Evolutionary conservation across 371 early-diverging fungal genomes (phyloP), one percentile per base, ranked within the genome.

Genomic region (Rhizomucor miehei): DNA sequence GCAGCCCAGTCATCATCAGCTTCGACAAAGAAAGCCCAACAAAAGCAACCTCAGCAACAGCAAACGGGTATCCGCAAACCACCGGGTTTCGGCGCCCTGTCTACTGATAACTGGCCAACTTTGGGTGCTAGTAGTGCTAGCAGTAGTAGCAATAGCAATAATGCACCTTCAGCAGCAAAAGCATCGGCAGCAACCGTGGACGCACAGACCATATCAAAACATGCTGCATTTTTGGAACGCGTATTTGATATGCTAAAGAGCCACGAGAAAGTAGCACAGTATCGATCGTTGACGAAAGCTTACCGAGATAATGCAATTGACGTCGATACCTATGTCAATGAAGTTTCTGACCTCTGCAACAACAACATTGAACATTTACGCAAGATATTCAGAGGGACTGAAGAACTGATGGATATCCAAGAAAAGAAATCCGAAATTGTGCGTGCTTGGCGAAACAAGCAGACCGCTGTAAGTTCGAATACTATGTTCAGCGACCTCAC

Each of bases 391-490:
- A 67, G 72, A 43, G 81, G 75, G 14, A 71, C 81, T 6, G 81
- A 77, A 25, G 78, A 79, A 14, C 56, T 82, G 49, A 51, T 83
- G 56, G 81, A 85, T 52, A 58, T 70, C 6, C 77, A 77, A 10
- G 71, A 62, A n/a, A 86, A 87, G 63, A 78, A 77, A 55, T 69
- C 64, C 29, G 88, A 85, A 24, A 66, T 92, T 64, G 65, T 89
- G 29, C 70, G 83, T 14, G 82, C 79, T 0, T 88, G 85, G 88
- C 81, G 88, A 35, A 89, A 90, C 63, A 82, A 71, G 41, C 84
- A 86, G 53, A 78, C 80, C 14, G 67, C 71, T 51, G 84, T 80
- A 65, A 56, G 60, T 29, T 1, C 3, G 9, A 20, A 17, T 8
- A 37, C 5, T 34, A 35, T 59, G 3, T n/a, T n/a, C n/a, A n/a